phyloP scores from a whole-genome alignment of 345 rosid genomes.

The Citropsis articulata region DNA sequence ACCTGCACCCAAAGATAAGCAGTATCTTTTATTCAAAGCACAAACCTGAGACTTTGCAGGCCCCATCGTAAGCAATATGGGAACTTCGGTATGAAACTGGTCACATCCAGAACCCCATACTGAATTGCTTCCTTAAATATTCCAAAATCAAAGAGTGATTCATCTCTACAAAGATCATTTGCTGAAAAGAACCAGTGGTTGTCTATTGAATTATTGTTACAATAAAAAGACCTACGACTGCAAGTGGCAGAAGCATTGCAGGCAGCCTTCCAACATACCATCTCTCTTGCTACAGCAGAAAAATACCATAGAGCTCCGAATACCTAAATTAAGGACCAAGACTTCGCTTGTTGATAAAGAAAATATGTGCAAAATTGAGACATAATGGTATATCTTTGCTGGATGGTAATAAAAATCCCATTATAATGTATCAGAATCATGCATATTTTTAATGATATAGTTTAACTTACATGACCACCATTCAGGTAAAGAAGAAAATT shows the following conservation, averaged over 20 bases:
- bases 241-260: not conserved
- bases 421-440: too few relatives aligned
- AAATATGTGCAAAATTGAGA: not conserved
- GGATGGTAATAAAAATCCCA: too few relatives aligned
- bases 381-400: too few relatives aligned
- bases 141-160: not conserved
- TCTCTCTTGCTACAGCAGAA: not conserved
- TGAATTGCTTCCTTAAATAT: not conserved
- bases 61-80: not conserved
- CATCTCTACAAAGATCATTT: too few relatives aligned
- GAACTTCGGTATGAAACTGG: not conserved
- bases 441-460: too few relatives aligned
- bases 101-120: not conserved
- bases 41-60: not conserved
- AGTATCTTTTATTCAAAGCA: too few relatives aligned
- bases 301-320: not conserved
- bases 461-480: constrained; percentile 7
- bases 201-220: not conserved
- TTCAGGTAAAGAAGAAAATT: not conserved
- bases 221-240: not conserved
- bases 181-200: too few relatives aligned
- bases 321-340: not conserved
- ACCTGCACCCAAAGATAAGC: too few relatives aligned
- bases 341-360: too few relatives aligned
- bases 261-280: not conserved